A percentile compares a stretch with the other conserved stretches of the same genome.
Conservation (phyloP, 2,329 filamentous ascomycete genomes). For the Neopestalotiopsis sp. region DNA sequence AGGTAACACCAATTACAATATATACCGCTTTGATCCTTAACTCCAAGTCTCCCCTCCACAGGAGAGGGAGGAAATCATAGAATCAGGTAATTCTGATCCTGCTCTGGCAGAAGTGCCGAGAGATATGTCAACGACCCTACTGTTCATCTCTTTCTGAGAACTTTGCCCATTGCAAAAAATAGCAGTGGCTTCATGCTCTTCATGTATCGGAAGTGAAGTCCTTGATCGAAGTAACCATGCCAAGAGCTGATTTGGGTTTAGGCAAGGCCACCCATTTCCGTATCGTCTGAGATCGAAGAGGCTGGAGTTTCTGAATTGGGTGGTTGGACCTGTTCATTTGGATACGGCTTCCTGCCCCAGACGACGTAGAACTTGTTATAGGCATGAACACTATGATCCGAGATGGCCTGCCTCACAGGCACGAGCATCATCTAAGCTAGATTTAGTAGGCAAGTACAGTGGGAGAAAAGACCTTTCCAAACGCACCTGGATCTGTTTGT, state of each 20-base stretch:
- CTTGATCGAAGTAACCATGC: not conserved
- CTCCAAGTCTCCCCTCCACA: too few relatives aligned
- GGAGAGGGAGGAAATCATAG: too few relatives aligned
- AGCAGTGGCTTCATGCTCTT: not conserved
- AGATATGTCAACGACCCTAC: too few relatives aligned
- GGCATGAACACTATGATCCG: constrained; percentile 52
- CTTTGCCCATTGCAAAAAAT: not conserved
- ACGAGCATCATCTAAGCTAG: constrained; percentile 50
- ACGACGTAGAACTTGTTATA: constrained; percentile 58
- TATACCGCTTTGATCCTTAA: not conserved
- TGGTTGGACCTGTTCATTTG: constrained; percentile 32
- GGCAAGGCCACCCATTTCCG: constrained; percentile 6
- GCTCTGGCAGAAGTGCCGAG: too few relatives aligned
- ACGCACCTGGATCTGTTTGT: constrained; percentile 56
- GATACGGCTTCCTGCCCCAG: constrained; percentile 55
- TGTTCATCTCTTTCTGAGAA: too few relatives aligned
- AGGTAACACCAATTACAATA: not conserved
- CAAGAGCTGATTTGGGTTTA: not conserved
- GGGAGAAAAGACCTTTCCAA: not conserved
- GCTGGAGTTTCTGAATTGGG: not conserved
- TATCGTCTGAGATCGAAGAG: not conserved
- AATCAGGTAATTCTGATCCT: too few relatives aligned
- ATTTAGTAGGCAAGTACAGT: not conserved
- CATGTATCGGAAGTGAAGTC: not conserved
- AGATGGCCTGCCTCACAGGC: constrained; percentile 53